Percentiles rank a stretch among this genome's conserved stretches.
phyloP scores from a whole-genome alignment of 192 early-diverging fungal genomes.

The Dissophora ornata region DNA sequence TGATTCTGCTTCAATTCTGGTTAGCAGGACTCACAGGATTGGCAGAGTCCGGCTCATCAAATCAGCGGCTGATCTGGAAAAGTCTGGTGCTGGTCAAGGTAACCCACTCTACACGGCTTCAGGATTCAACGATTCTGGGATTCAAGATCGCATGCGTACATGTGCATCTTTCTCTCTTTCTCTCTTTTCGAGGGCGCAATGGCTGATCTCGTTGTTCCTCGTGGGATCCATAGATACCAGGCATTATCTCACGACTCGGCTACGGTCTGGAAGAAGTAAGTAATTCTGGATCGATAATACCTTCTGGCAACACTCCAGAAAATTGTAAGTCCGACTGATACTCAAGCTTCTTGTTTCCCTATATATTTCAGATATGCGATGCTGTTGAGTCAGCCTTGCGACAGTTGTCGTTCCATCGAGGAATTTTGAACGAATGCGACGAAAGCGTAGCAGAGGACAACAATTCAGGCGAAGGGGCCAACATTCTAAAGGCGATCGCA shows the following conservation, averaged over 20 bases:
- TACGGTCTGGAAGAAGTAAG: slow-evolving; percentile 16
- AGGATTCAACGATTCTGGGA: neutral
- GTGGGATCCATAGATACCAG: slow-evolving; percentile 45
- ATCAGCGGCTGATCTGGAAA: slow-evolving; percentile 47
- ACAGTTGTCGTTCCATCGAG: slow-evolving; percentile 42
- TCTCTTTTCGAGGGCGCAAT: too few species aligned
- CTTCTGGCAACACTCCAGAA: too few species aligned
- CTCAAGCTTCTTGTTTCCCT: too few species aligned
- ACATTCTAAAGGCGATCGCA: slow-evolving; percentile 21
- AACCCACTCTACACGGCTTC: neutral
- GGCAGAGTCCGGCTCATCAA: slow-evolving; percentile 18
- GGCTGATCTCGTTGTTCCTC: too few species aligned
- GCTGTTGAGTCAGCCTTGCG: slow-evolving; percentile 24
- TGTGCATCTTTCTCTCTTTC: too few species aligned
- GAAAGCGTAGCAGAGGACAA: slow-evolving; percentile 33
- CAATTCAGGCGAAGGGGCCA: neutral
- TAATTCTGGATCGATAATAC: too few species aligned
- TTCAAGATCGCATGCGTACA: neutral
- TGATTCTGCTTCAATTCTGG: slow-evolving; percentile 45
- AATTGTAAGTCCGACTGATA: too few species aligned
- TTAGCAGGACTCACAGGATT: slow-evolving; percentile 48
- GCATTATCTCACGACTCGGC: slow-evolving; percentile 14
- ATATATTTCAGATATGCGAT: slow-evolving; percentile 7
- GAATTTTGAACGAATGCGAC: slow-evolving; percentile 44
- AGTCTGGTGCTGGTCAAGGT: slow-evolving; percentile 47